Evolutionary conservation across 1,284 basidiomycete genomes (phyloP).

Genomic region (Lentinula novae-zelandiae): DNA sequence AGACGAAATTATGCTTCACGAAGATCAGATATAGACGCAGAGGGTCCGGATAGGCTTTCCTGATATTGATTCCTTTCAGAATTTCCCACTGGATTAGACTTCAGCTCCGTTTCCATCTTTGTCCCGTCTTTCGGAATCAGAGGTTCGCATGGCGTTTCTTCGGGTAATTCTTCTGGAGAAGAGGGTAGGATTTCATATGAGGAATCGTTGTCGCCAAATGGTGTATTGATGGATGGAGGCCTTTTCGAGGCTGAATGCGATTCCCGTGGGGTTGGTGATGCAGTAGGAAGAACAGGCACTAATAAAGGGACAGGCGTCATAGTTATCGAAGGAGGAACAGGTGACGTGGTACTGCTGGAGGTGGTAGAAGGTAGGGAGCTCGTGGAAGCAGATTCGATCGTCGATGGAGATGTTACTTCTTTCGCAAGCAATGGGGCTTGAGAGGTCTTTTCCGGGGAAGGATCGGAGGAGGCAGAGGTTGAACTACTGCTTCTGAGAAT

Average conservation of each 20-base stretch:
- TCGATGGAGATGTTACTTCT: background rate
- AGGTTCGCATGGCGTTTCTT: slow-evolving; percentile 22
- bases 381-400: background rate
- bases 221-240: slow-evolving; percentile 15
- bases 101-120: background rate
- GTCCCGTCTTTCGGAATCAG: slow-evolving; percentile 12
- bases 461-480: background rate
- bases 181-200: slow-evolving; percentile 25
- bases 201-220: slow-evolving; percentile 5
- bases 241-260: slow-evolving; percentile 6
- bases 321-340: slow-evolving; percentile 1
- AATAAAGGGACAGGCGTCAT: background rate
- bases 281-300: background rate
- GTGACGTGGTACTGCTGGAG: background rate
- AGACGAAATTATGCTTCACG: background rate
- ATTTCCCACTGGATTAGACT: background rate
- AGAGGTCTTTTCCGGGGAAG: background rate
- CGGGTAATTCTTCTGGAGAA: slow-evolving; percentile 23
- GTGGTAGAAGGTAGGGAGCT: background rate
- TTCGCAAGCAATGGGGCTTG: background rate
- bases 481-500: slow-evolving; percentile 8
- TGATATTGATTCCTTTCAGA: background rate
- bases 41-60: background rate
- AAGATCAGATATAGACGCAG: background rate
- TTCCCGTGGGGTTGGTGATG: background rate